These are phyloP conservation scores for Podosphaera leucotricha DNA, from an alignment of 2,329 filamentous ascomycete species.

Conservation along the genomic window DNA sequence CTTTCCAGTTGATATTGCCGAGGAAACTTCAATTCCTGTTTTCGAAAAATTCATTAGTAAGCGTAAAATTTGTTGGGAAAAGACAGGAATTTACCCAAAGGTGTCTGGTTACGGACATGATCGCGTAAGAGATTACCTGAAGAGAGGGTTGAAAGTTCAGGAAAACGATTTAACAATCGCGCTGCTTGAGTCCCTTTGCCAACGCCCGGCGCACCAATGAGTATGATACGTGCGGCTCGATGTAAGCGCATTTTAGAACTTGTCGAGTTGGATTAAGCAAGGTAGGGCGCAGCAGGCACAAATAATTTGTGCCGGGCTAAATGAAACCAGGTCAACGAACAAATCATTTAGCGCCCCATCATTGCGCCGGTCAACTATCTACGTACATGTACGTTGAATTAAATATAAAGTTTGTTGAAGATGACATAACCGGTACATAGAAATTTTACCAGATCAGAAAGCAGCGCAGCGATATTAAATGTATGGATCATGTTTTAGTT, in stretches of 20 bases:
- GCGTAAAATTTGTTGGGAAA: background rate
- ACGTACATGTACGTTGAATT: too few species aligned
- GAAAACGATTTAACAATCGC: slow-evolving; percentile 64
- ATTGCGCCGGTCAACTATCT: too few species aligned
- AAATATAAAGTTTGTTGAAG: too few species aligned
- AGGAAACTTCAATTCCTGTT: slow-evolving; percentile 71
- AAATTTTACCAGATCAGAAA: too few species aligned
- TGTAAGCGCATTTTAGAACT: slow-evolving; percentile 33
- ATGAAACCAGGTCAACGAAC: too few species aligned
- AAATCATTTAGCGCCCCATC: too few species aligned
- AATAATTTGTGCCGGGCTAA: too few species aligned
- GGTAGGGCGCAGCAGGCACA: too few species aligned
- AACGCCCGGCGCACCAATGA: slow-evolving; percentile 74
- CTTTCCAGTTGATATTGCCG: slow-evolving; percentile 63
- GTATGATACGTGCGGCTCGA: slow-evolving; percentile 73
- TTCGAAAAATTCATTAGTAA: slow-evolving; percentile 2
- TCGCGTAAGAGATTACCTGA: slow-evolving; percentile 79
- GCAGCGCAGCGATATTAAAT: too few species aligned
- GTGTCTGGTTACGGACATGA: slow-evolving; percentile 75
- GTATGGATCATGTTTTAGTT: too few species aligned
- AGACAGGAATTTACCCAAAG: slow-evolving; percentile 38
- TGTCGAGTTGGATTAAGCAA: background rate
- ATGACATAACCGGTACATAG: too few species aligned
- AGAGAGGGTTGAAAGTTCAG: slow-evolving; percentile 74
- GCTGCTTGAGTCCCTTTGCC: slow-evolving; percentile 94